Evolutionary conservation across 208 protist genomes (phyloP).

Genomic region (Leishmania aethiopica): DNA sequence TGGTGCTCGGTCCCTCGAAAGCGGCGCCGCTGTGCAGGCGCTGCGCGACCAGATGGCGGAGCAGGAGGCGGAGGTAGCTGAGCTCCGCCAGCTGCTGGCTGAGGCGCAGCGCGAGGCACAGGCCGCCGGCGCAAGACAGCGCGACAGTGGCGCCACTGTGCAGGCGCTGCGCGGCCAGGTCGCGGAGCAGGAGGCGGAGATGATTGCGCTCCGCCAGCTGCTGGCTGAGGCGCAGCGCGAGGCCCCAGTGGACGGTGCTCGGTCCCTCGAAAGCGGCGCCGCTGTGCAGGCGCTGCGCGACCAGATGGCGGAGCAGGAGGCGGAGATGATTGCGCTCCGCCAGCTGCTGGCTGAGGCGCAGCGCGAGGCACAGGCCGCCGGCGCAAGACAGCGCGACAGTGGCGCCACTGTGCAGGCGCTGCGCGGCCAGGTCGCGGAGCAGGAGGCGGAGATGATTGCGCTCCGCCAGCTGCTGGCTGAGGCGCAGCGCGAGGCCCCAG

Average conservation of each 20-base stretch:
- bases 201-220: too few species aligned
- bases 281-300: too few species aligned
- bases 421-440: neutral
- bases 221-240: too few species aligned
- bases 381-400: too few species aligned
- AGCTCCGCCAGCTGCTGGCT: neutral
- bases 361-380: too few species aligned
- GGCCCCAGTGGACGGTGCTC: too few species aligned
- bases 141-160: neutral
- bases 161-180: neutral
- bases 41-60: neutral
- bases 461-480: neutral
- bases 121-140: too few species aligned
- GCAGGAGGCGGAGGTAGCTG: neutral
- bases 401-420: neutral
- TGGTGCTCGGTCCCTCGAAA: too few species aligned
- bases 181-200: neutral
- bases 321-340: neutral
- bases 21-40: neutral
- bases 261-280: too few species aligned
- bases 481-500: neutral
- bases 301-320: slow-evolving; percentile 8
- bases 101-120: neutral
- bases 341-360: neutral
- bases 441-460: neutral